phyloP scores from a whole-genome alignment of 768 basidiomycete genomes.

The Daedaleopsis nitida region DNA sequence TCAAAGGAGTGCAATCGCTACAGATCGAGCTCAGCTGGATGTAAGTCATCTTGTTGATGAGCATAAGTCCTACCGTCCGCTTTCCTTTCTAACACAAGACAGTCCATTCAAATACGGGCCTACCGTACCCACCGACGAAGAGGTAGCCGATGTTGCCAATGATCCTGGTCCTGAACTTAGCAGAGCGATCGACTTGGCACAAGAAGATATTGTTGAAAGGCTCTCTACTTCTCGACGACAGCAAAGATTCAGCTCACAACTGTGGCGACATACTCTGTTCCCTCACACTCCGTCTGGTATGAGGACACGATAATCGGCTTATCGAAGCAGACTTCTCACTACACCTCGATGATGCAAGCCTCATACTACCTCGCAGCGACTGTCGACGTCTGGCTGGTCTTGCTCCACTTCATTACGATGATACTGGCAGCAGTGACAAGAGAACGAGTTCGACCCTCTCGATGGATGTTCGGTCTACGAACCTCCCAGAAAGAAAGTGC shows the following conservation, averaged over 20 bases:
- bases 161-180: constrained; percentile 7
- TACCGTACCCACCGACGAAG: constrained; percentile 30
- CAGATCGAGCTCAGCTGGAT: constrained; percentile 68
- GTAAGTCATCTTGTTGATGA: constrained; percentile 39
- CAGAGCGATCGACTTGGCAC: constrained; percentile 6
- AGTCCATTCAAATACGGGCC: constrained; percentile 32
- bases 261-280: background rate
- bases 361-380: constrained; percentile 47
- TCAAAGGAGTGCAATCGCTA: constrained; percentile 60
- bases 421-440: constrained; percentile 4
- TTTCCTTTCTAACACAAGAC: too few relatives aligned
- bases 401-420: constrained; percentile 2
- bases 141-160: constrained; percentile 20
- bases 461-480: background rate
- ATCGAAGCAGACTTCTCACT: background rate
- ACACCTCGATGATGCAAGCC: constrained; percentile 27
- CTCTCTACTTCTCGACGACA: constrained; percentile 16
- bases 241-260: constrained; percentile 3
- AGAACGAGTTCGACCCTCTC: background rate
- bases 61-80: background rate
- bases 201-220: constrained; percentile 23
- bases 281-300: background rate
- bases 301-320: background rate
- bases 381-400: constrained; percentile 32
- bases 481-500: constrained; percentile 12